Evolutionary conservation across 2,329 filamentous ascomycete genomes (phyloP).

Genomic region (Cladosporium sp.): DNA sequence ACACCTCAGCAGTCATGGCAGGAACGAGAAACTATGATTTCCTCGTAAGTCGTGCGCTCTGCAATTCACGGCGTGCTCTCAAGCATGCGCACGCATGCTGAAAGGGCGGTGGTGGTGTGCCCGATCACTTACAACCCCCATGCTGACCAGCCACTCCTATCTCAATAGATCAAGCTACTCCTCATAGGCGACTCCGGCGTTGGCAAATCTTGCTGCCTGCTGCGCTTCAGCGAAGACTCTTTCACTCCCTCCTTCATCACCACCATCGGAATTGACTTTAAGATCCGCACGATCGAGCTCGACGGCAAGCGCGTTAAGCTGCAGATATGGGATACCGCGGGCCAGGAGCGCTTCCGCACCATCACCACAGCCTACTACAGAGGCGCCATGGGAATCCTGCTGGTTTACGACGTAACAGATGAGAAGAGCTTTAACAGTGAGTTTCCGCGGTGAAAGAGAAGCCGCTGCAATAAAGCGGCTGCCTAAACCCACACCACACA

Average conservation of each 20-base stretch:
- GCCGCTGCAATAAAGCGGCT: too few species aligned
- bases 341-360: conserved; percentile 95
- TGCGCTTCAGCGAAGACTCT: conserved; percentile 95
- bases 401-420: conserved; percentile 98
- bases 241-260: conserved; percentile 98
- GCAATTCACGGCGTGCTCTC: neutral
- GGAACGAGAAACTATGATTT: conserved; percentile 99
- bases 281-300: conserved; percentile 97
- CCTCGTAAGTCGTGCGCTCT: conserved; percentile 66
- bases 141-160: conserved; percentile 18
- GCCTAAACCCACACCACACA: neutral
- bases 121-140: conserved; percentile 1
- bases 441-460: conserved; percentile 32
- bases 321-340: conserved; percentile 99
- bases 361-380: conserved; percentile 99
- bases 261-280: conserved; percentile 99
- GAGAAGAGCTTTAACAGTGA: conserved; percentile 91
- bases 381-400: conserved; percentile 94
- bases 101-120: neutral
- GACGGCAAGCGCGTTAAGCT: conserved; percentile 98
- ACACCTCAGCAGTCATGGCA: conserved; percentile 59
- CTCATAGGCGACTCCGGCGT: conserved; percentile 96
- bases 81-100: neutral
- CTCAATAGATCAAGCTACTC: conserved; percentile 81
- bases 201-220: conserved; percentile 92